Conservation (phyloP, 495 filamentous ascomycete species). For the Collariella sp. region DNA sequence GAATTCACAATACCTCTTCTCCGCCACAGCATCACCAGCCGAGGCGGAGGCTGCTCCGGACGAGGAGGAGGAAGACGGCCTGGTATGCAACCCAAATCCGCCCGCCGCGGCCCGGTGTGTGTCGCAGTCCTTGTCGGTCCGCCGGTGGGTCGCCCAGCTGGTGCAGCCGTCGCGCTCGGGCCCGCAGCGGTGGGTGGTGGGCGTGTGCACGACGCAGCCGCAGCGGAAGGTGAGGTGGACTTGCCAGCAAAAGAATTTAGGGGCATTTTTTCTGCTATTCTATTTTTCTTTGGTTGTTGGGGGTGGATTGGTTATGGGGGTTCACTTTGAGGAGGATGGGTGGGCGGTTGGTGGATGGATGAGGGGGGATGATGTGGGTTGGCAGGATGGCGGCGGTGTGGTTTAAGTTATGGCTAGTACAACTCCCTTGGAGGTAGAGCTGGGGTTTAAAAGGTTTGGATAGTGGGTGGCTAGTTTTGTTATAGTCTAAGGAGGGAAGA, state of each 20-base stretch:
- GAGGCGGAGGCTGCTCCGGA: not conserved
- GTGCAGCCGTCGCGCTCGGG: slow-evolving; percentile 14
- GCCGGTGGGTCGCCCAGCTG: slow-evolving; percentile 15
- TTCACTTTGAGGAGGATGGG: not conserved
- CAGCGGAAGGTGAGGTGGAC: slow-evolving; percentile 20
- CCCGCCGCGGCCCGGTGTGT: slow-evolving; percentile 14
- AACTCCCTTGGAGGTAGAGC: no score
- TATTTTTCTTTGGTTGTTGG: not conserved
- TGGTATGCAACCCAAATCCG: slow-evolving; percentile 4
- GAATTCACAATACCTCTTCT: no score
- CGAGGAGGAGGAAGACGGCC: not conserved
- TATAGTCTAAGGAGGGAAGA: no score
- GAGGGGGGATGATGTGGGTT: not conserved
- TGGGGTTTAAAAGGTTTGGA: no score
- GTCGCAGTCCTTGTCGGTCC: slow-evolving; percentile 18
- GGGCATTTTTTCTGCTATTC: slow-evolving; percentile 8
- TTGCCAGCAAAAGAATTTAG: slow-evolving; percentile 23
- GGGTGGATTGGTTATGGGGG: not conserved
- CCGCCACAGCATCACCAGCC: no score
- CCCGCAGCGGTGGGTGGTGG: slow-evolving; percentile 16
- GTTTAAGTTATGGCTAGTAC: no score
- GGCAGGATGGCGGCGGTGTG: no score
- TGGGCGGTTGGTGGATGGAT: not conserved
- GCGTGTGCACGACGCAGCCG: slow-evolving; percentile 15
- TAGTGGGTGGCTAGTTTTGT: no score